Conservation (phyloP, 2,329 filamentous ascomycete genomes). For the Aspergillus fructus region DNA sequence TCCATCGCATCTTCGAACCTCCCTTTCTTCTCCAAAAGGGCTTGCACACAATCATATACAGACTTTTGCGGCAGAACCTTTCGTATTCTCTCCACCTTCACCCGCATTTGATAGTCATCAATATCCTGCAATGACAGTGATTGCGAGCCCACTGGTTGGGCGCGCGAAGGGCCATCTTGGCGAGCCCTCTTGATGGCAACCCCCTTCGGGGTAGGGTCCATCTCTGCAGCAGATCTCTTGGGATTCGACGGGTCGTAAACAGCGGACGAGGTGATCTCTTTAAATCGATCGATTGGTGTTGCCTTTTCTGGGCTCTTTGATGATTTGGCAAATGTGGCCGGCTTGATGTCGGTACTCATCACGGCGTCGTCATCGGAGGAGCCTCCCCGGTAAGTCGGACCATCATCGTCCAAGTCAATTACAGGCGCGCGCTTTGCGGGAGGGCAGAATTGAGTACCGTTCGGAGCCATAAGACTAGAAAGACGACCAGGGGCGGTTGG, state of each 20-base stretch:
- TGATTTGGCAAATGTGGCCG: slow-evolving; percentile 55
- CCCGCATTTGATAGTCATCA: slow-evolving; percentile 47
- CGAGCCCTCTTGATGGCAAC: slow-evolving; percentile 40
- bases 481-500: slow-evolving; percentile 44
- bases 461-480: slow-evolving; percentile 68
- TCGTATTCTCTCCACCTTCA: slow-evolving; percentile 55
- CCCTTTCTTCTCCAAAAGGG: slow-evolving; percentile 51
- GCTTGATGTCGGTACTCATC: slow-evolving; percentile 58
- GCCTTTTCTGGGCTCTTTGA: slow-evolving; percentile 41
- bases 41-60: slow-evolving; percentile 50
- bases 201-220: slow-evolving; percentile 42
- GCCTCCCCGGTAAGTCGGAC: slow-evolving; percentile 60
- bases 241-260: slow-evolving; percentile 40
- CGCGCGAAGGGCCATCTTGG: slow-evolving; percentile 46
- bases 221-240: slow-evolving; percentile 46
- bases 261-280: slow-evolving; percentile 44
- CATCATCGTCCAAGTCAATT: slow-evolving; percentile 55
- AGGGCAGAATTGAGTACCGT: slow-evolving; percentile 69
- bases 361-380: slow-evolving; percentile 60
- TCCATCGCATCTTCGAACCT: slow-evolving; percentile 57
- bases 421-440: slow-evolving; percentile 42
- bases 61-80: slow-evolving; percentile 49
- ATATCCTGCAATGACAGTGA: slow-evolving; percentile 52
- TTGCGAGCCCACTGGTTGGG: slow-evolving; percentile 40
- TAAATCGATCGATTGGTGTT: slow-evolving; percentile 42